Conservation (phyloP, 2,329 filamentous ascomycete genomes). For the Fusarium mangiferae region DNA sequence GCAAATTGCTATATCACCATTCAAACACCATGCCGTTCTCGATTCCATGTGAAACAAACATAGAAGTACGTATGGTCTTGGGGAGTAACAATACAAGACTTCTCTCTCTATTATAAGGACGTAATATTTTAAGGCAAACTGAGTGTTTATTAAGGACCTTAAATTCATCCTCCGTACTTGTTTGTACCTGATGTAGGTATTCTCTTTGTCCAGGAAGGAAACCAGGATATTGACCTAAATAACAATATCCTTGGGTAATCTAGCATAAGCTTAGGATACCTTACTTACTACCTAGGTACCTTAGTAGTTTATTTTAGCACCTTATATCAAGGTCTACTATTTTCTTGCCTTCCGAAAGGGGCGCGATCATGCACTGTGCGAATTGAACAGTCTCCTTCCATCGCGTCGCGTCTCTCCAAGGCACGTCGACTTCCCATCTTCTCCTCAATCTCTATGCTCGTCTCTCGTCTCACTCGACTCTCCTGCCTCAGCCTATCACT, state of each 20-base stretch:
- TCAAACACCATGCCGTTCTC: neutral
- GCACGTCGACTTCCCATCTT: conserved; percentile 6
- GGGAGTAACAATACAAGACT: neutral
- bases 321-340: no score
- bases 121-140: neutral
- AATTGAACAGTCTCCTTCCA: neutral
- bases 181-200: no score
- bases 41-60: neutral
- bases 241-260: no score
- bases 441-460: neutral
- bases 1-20: neutral
- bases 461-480: neutral
- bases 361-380: conserved; percentile 11
- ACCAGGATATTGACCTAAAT: no score
- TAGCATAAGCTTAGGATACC: no score
- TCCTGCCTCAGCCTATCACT: neutral
- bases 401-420: conserved; percentile 25
- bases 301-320: no score
- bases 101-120: no score
- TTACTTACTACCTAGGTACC: no score
- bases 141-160: neutral
- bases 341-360: neutral
- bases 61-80: neutral
- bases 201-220: neutral
- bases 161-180: neutral